Conservation (phyloP, 257 asterid species). For the Solanum lycopersicoides region DNA sequence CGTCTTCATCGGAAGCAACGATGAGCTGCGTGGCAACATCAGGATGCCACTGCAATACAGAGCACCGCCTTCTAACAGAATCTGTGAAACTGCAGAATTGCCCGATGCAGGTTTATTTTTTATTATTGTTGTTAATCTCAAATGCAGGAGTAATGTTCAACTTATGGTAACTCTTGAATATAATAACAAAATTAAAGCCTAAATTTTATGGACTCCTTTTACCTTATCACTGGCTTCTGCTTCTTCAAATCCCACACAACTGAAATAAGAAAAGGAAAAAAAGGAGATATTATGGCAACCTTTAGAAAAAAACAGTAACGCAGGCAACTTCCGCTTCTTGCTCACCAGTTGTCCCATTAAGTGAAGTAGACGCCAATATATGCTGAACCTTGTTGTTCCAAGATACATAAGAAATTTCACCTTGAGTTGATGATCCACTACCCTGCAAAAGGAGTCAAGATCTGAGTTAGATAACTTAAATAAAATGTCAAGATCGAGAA, state of each 20-base stretch:
- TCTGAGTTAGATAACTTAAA: neutral
- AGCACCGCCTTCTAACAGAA: constrained; percentile 73
- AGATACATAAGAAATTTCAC: constrained; percentile 86
- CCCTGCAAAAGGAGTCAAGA: constrained; percentile 40
- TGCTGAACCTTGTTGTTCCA: constrained; percentile 91
- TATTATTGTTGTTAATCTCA: neutral
- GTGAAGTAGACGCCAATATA: constrained; percentile 86
- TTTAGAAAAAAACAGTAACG: neutral
- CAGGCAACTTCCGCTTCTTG: constrained; percentile 1
- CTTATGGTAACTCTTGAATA: neutral
- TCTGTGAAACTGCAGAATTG: constrained; percentile 67
- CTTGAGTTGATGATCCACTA: constrained; percentile 87
- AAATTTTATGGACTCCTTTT: neutral
- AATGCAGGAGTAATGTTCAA: neutral
- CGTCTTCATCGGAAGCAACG: constrained; percentile 97
- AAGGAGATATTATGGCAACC: constrained; percentile 11
- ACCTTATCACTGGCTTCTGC: constrained; percentile 95
- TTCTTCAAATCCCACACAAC: constrained; percentile 96
- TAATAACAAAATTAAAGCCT: neutral
- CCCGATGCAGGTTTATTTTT: neutral
- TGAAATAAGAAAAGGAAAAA: constrained; percentile 25
- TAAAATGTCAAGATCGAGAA: neutral
- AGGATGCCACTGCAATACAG: constrained; percentile 98
- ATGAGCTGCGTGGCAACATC: constrained; percentile 84
- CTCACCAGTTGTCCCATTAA: constrained; percentile 87